Conservation (phyloP, 257 asterid genomes). For the Solanum chilense region DNA sequence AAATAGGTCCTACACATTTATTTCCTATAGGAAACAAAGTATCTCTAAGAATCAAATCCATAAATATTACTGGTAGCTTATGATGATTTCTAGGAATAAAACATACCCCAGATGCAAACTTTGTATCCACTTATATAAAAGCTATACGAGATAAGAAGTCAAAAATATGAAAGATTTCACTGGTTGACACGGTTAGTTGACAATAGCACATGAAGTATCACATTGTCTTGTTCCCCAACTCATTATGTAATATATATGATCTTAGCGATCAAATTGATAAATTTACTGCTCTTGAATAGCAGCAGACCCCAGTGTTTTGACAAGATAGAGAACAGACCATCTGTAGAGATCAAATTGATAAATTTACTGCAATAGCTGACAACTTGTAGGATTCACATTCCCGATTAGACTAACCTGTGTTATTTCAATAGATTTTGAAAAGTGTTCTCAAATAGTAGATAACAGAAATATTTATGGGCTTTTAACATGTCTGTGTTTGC, state of each 20-base stretch:
- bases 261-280: not conserved
- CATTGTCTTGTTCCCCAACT: not conserved
- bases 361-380: not conserved
- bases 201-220: not conserved
- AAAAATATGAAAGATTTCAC: not conserved
- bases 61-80: not conserved
- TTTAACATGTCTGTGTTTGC: not conserved
- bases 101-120: not conserved
- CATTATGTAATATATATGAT: not conserved
- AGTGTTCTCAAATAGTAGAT: not conserved
- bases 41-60: not conserved
- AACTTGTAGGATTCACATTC: not conserved
- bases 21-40: not conserved
- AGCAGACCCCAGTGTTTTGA: not conserved
- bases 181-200: not conserved
- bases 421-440: not conserved
- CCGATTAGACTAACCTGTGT: not conserved
- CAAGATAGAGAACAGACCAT: not conserved
- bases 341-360: not conserved
- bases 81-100: not conserved
- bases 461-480: not conserved
- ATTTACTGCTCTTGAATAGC: not conserved
- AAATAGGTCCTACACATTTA: not conserved
- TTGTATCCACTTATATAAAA: not conserved
- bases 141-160: not conserved